Evolutionary conservation across 306 rosid genomes (phyloP), one percentile per base, ranked within the genome.

Genomic region (Hippophae gyantsensis): DNA sequence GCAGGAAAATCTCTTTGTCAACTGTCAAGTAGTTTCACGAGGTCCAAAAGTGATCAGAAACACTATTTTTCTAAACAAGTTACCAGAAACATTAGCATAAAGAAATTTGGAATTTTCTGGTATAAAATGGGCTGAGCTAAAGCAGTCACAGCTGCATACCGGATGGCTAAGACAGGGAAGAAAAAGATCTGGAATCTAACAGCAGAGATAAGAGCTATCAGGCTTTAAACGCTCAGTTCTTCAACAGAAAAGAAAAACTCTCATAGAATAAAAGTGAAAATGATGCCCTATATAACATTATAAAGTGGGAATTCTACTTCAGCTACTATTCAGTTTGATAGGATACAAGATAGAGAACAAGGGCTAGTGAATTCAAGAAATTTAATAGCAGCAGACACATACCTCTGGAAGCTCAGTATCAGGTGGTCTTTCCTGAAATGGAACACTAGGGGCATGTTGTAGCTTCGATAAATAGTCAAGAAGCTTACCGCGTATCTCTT

Each of bases 391-490:
- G 38, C 9, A 32, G 0, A 63, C 50, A 60, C 65, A 43, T 65
- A 88, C 96, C 94, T 85, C 96, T 46, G 90, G 90, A 56, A 78
- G 77, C 63, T 88, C 87, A 67, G 74, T 65, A 73, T 82, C 94
- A 43, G 96, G 96, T 52, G 89, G 96, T 41, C 87, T 85, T 82
- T 78, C 96, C 58, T 80, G 94, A 69, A 88, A 88, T 67, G 68
- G 89, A 67, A 82, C 90, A 70, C 94, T 88, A 48, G 96, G 96
- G 43, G 90, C 94, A 80, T 88, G 96, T 72, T 82, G 96, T 76
- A 88, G 77, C 72, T 72, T 78, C 58, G 96, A 78, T 51, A 88
- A 87, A 65, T 88, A 64, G 14, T 88, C 96, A 69, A 88, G 89
- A 67, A 88, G 94, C 70, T 70, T 82, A 18, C 80, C 68, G 58